Base-by-base conservation (phyloP, 768 basidiomycete genomes). In the Jaapia argillacea region DNA sequence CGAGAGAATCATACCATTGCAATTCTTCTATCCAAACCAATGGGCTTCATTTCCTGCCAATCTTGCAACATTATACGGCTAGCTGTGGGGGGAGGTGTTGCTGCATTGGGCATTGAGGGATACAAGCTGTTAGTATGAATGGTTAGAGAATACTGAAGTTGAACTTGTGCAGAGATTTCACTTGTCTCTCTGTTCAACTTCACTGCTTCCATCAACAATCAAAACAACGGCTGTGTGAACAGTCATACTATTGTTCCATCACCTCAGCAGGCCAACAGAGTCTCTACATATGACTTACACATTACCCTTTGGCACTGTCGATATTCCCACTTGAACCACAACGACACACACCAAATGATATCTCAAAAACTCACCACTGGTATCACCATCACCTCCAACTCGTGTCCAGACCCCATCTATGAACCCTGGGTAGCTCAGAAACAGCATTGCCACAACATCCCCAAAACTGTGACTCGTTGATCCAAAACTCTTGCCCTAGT, bases 371-470 rank as follows among this genome's bases (percentile, higher is more conserved):
- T 57, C 0, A 58, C 60, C 5, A 40, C 16, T 25, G 57, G 61
- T n/a, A 40, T 60, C 45, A 44, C 44, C 6, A 24, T 64, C 28
- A 36, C 50, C 26, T 50, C 53, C 1, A 36, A 45, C 13, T 40
- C 22, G 12, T 5, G 28, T 7, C 54, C 54, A 10, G 58, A 57
- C 45, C 57, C 60, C n/a, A 53, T 63, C 24, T 63, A 62, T 47
- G 58, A 59, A 43, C 55, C 58, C 4, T 63, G 63, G 41, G 46
- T 62, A 14, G 40, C 48, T 5, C 59, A 60, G 10, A 64, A 64
- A 41, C 43, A 45, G 36, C 31, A 40, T 14, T 42, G 49, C 10
- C 43, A 43, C 31, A n/a, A 36, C 26, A 41, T 51, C 40, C 51
- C 52, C 25, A 35, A 12, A 14, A 37, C 35, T 36, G 45, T 36